Evolutionary conservation across 768 basidiomycete genomes (phyloP), one percentile per base, ranked within the genome.

Genomic region (Hericium erinaceus): DNA sequence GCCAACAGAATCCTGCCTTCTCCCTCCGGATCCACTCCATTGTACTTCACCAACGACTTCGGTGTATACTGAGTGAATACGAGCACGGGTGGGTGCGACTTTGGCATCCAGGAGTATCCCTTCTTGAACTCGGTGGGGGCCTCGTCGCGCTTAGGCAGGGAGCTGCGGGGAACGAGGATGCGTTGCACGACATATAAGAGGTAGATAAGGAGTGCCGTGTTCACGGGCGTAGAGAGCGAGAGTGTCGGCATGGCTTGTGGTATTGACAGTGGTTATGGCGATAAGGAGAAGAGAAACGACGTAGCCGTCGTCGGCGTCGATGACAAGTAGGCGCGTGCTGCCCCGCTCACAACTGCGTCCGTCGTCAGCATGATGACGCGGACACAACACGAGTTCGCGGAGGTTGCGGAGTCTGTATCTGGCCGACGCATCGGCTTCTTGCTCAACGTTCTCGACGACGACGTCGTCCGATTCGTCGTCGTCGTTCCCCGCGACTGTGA

Each of bases 31-130:
- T 48, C 46, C 8, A 37, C 2, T 26, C 89, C 84, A 63, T 80
- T 76, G 69, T 84, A 92, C 0, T 80, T 80, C 48, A 71, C 74
- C 24, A 95, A 74, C 2, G 90, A 85, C 68, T 80, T 82, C 0
- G 95, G 85, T 0, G 90, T 95, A 67, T 84, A 97, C 0, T 80
- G 81, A 67, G 82, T 78, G 72, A 83, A 93, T 20, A 93, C 69
- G 18, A 92, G 78, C 0, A 88, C 85, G 2, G 87, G 84, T 2
- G 89, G 84, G 64, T 95, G 93, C 0, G 78, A 64, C 62, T 85
- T 83, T 0, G 95, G 95, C 77, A 92, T 81, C 92, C 93, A 98
- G 62, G 91, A 88, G 77, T 98, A 98, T 1, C 85, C 82, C 0
- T 82, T 73, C 68, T 88, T 85, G 80, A 90, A 91, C 63, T 89